Conservation (phyloP, 2,329 filamentous ascomycete genomes). For the Fusarium haematococcum region DNA sequence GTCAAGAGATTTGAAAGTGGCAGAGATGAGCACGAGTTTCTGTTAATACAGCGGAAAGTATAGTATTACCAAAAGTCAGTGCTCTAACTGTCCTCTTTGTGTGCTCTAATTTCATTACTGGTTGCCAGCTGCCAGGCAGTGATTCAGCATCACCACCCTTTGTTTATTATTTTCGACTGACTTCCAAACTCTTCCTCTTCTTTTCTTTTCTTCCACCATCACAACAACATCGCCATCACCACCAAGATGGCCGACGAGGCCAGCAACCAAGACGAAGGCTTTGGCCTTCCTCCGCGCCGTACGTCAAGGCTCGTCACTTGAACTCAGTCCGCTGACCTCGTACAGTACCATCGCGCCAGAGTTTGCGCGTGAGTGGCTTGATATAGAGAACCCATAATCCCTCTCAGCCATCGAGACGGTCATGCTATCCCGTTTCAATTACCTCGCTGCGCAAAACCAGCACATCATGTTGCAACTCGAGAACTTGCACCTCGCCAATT, state of each 20-base stretch:
- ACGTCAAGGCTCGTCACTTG: not conserved
- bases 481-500: not conserved
- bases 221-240: not conserved
- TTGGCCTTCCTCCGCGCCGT: not conserved
- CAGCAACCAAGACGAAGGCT: slow-evolving; percentile 19
- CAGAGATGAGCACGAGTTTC: not conserved
- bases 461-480: not conserved
- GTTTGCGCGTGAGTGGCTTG: not conserved
- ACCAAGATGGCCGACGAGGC: not conserved
- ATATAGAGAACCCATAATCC: not conserved
- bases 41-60: not conserved
- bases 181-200: not conserved
- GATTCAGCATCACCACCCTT: not conserved
- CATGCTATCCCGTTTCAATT: not conserved
- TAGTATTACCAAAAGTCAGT: not conserved
- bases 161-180: not conserved
- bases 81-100: not conserved
- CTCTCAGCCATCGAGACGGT: not conserved
- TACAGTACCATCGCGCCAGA: not conserved
- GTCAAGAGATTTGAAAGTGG: not conserved
- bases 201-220: not conserved
- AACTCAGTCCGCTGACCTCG: not conserved
- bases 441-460: not conserved
- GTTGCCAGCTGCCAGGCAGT: not conserved
- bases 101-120: not conserved